Conservation (phyloP, 352 stramenopile genomes). For the Aphanomyces astaci region DNA sequence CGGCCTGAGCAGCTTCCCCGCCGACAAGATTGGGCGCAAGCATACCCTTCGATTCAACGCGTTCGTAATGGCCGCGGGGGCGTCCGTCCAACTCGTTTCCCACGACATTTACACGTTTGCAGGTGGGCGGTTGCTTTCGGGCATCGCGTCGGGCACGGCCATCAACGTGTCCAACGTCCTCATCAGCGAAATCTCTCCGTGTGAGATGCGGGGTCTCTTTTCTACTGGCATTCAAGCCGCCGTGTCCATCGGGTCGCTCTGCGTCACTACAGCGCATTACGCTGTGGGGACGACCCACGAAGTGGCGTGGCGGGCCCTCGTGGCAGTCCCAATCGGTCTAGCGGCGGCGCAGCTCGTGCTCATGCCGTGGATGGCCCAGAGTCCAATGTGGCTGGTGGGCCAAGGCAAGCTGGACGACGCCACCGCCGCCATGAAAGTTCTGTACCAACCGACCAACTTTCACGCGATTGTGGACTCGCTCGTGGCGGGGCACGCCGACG, state of each 20-base stretch:
- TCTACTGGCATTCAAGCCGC: slow-evolving; percentile 35
- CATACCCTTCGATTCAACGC: slow-evolving; percentile 26
- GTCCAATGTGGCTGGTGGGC: slow-evolving; percentile 35
- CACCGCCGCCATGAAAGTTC: slow-evolving; percentile 21
- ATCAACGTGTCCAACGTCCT: slow-evolving; percentile 36
- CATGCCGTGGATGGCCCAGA: slow-evolving; percentile 31
- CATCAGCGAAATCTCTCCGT: slow-evolving; percentile 33
- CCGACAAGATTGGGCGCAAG: slow-evolving; percentile 41
- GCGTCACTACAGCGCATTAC: slow-evolving; percentile 33
- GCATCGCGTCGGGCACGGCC: slow-evolving; percentile 22
- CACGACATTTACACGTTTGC: slow-evolving; percentile 27
- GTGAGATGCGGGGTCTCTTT: slow-evolving; percentile 26
- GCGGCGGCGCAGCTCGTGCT: slow-evolving; percentile 37
- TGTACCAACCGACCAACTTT: slow-evolving; percentile 29
- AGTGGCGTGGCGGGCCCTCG: slow-evolving; percentile 46
- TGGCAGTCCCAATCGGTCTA: slow-evolving; percentile 37
- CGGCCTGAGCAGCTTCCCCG: slow-evolving; percentile 31
- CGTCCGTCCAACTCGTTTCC: slow-evolving; percentile 23
- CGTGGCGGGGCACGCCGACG: slow-evolving; percentile 6
- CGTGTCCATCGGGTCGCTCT: slow-evolving; percentile 39
- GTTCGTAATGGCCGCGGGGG: slow-evolving; percentile 19
- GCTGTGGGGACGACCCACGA: slow-evolving; percentile 40
- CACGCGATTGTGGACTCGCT: slow-evolving; percentile 26
- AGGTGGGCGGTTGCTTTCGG: slow-evolving; percentile 27
- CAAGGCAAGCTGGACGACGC: slow-evolving; percentile 30